phyloP scores from a whole-genome alignment of 768 basidiomycete genomes.

The Naganishia onofrii region DNA sequence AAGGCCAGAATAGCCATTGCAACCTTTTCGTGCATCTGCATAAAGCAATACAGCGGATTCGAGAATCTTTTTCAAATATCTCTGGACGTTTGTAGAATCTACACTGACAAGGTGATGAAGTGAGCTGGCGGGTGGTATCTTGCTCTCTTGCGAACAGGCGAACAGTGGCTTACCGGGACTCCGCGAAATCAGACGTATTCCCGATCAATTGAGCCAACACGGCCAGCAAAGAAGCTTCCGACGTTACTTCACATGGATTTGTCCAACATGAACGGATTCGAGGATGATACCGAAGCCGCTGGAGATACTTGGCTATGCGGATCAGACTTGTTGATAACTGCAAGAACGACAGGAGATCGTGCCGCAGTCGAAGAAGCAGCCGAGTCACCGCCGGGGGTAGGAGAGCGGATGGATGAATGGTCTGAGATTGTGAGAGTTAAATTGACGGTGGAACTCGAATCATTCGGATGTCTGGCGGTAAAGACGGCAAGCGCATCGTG shows the following conservation, averaged over 20 bases:
- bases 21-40: conserved; percentile 67
- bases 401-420: not conserved
- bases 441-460: conserved; percentile 9
- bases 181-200: conserved; percentile 90
- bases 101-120: conserved; percentile 54
- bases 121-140: not conserved
- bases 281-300: not conserved
- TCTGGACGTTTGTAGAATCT: conserved; percentile 88
- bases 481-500: conserved; percentile 17
- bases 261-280: conserved; percentile 12
- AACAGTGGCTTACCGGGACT: conserved; percentile 84
- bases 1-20: conserved; percentile 89
- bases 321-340: not conserved
- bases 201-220: conserved; percentile 94
- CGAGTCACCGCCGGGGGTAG: not conserved
- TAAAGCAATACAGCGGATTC: conserved; percentile 73
- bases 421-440: conserved; percentile 15
- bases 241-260: not conserved
- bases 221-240: too few species aligned
- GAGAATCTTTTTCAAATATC: conserved; percentile 78
- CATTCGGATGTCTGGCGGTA: conserved; percentile 8
- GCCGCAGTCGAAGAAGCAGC: not conserved
- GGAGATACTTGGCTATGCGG: not conserved
- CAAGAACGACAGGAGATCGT: not conserved
- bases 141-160: too few species aligned